Conservation (phyloP, 2,329 filamentous ascomycete species). For the Cadophora sp. region DNA sequence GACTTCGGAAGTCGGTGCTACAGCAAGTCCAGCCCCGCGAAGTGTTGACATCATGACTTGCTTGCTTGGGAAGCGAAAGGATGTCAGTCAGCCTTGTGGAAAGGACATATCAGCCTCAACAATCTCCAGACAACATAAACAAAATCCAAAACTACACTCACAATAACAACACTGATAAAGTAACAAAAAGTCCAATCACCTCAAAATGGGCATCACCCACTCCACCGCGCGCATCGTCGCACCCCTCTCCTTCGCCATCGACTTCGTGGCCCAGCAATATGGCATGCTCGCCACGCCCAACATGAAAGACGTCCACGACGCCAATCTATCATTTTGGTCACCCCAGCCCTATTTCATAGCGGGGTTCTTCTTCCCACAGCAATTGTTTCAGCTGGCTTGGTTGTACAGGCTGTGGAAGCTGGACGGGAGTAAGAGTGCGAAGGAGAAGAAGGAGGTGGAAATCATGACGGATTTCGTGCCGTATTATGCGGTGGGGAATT, state of each 20-base stretch:
- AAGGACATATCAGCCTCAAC: conserved; percentile 6
- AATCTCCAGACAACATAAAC: background rate
- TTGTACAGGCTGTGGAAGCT: conserved; percentile 61
- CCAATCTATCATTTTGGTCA: conserved; percentile 63
- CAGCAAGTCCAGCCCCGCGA: conserved; percentile 1
- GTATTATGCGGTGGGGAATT: conserved; percentile 61
- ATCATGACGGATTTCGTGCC: conserved; percentile 61
- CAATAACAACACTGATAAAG: background rate
- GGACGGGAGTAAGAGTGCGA: conserved; percentile 47
- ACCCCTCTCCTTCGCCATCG: conserved; percentile 59
- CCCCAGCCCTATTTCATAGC: conserved; percentile 65
- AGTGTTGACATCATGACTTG: conserved; percentile 29
- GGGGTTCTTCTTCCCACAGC: conserved; percentile 66
- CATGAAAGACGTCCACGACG: conserved; percentile 65
- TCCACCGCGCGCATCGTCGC: conserved; percentile 61
- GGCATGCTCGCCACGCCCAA: conserved; percentile 62
- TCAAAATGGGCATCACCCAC: conserved; percentile 57
- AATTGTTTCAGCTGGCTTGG: conserved; percentile 63
- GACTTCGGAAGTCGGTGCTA: background rate
- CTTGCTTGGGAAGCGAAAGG: background rate
- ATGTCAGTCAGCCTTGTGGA: conserved; percentile 20
- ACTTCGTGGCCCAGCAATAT: conserved; percentile 65
- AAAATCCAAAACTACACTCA: background rate
- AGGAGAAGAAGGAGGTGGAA: conserved; percentile 50
- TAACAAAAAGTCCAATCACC: background rate